phyloP scores from a whole-genome alignment of 2,329 filamentous ascomycete genomes.

The Ceratocystis ficicola region DNA sequence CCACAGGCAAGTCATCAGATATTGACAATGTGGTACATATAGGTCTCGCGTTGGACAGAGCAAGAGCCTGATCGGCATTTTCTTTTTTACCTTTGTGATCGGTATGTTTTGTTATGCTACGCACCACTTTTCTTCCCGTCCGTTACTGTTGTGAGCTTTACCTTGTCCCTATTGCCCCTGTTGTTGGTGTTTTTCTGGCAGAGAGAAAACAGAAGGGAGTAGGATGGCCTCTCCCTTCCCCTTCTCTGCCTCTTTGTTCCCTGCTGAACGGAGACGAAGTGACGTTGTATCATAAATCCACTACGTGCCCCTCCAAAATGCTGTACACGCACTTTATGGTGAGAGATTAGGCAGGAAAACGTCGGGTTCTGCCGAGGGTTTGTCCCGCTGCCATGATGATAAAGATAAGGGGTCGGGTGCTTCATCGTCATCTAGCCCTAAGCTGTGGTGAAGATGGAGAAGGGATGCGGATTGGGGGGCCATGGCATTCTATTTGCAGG shows the following conservation, averaged over 20 bases:
- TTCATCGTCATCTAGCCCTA: no score
- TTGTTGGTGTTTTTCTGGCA: background rate
- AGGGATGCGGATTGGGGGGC: no score
- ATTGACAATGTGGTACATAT: slow-evolving; percentile 1
- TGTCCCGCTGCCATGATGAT: no score
- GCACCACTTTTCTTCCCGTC: background rate
- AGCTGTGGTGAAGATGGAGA: no score
- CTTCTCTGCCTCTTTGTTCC: background rate
- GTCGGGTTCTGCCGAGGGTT: background rate
- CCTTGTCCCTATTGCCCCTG: background rate
- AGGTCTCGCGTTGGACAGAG: background rate
- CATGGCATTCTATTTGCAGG: no score
- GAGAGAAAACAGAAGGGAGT: background rate
- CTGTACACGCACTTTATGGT: background rate
- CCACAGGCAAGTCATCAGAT: slow-evolving; percentile 3
- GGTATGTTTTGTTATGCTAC: background rate
- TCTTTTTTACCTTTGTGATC: background rate
- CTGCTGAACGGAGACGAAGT: background rate
- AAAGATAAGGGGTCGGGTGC: no score
- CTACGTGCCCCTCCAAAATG: background rate
- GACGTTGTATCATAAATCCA: background rate
- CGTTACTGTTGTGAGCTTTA: background rate
- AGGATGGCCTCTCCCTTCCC: background rate
- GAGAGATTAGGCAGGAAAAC: background rate
- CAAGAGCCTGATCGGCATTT: background rate